These are phyloP conservation scores for Eucalyptus paniculata DNA, from an alignment of 345 rosid species.

Conservation along the genomic window DNA sequence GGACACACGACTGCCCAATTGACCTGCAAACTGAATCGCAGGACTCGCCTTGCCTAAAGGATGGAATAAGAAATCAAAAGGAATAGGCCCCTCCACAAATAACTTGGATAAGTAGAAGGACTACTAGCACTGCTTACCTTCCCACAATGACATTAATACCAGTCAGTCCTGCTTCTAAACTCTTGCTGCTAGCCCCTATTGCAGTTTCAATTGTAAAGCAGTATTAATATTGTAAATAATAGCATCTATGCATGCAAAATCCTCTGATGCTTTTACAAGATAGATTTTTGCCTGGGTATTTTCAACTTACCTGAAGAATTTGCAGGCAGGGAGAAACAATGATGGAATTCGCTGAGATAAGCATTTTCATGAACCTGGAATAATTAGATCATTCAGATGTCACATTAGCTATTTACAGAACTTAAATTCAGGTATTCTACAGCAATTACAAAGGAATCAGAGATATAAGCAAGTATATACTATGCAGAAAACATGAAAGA, in stretches of 20 bases:
- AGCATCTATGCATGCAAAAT: not conserved
- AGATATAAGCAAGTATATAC: not conserved
- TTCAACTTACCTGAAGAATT: constrained; percentile 45
- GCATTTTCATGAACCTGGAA: constrained; percentile 95
- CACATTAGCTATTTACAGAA: not conserved
- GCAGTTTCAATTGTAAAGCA: not conserved
- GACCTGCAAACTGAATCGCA: constrained; percentile 80
- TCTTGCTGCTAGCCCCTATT: constrained; percentile 29
- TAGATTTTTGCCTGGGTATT: not conserved
- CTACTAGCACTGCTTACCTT: constrained; percentile 20
- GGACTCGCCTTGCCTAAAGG: constrained; percentile 74
- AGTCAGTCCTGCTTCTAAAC: constrained; percentile 51
- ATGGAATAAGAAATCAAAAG: not conserved
- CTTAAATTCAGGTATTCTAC: not conserved
- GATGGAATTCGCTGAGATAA: constrained; percentile 82
- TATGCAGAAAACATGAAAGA: not conserved
- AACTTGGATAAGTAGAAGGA: not conserved
- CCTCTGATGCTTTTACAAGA: not conserved
- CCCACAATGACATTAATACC: constrained; percentile 79
- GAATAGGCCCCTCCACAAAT: not conserved
- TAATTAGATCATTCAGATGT: not conserved
- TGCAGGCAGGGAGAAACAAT: constrained; percentile 76
- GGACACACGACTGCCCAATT: constrained; percentile 74
- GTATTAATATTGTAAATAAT: not conserved
- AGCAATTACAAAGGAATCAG: not conserved